Evolutionary conservation across 208 protist genomes (phyloP), one percentile per base, ranked within the genome.

Genomic region (Crithidia fasciculata): DNA sequence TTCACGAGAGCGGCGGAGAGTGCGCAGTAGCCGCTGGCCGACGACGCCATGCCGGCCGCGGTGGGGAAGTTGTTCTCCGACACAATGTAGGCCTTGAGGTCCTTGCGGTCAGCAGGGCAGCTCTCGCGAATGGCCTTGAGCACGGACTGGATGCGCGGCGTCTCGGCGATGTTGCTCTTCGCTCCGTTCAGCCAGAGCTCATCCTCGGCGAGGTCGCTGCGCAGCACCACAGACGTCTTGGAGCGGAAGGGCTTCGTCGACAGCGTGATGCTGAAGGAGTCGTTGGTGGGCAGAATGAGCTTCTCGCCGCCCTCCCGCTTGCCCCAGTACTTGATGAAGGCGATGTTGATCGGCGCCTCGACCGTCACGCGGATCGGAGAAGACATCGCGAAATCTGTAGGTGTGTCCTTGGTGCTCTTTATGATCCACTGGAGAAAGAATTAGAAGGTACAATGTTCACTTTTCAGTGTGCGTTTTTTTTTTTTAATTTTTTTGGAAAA

Each of bases 291-390:
- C 40, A 93, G 73, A 91, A 95, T 96, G 0, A 95, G 79, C 65
- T 83, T 89, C 80, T 98, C 81, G 91, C 95, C 92, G 18, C 91
- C 93, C 73, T 99, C 95, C 65, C 96, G 92, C 88, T 99, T 99
- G 54, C 99, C 99, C 99, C 99, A 99, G 85, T 99, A 99, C 89
- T 99, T 99, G 80, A 99, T 98, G 61, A 99, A 98, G 39, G 99
- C 99, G 79, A 99, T 99, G 86, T 99, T 99, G 57, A 99, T 98
- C 6, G 98, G 98, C 37, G 97, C 98, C 76, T 91, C 88, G 19
- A 97, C 98, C 19, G 97, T 99, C 9, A 90, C 85, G 36, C 72
- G 69, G 63, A 77, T 81, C 2, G 75, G 75, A 8, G 72, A 12
- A 8, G 78, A 52, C 82, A 86, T 83, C 0, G 45, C 5, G 2